Evolutionary conservation across 129 eudicot genomes (phyloP).

Genomic region (Arctium lappa): DNA sequence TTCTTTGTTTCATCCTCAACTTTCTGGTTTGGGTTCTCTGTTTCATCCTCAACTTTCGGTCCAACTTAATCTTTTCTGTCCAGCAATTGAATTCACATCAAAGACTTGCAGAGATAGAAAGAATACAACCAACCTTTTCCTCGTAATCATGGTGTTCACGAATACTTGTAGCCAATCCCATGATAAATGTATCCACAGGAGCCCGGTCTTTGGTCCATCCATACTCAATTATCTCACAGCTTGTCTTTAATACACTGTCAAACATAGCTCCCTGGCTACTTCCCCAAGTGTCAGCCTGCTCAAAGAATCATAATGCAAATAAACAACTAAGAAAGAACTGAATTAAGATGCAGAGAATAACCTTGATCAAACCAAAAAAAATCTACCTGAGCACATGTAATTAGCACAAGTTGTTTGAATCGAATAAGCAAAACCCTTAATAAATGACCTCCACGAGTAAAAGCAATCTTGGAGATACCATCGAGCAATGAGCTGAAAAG

Average conservation of each 20-base stretch:
- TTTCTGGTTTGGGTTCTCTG: not conserved
- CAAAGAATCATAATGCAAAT: constrained; percentile 15
- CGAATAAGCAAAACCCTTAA: constrained; percentile 83
- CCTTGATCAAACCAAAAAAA: not conserved
- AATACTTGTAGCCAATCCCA: constrained; percentile 82
- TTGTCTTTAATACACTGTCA: constrained; percentile 67
- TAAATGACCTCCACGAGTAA: constrained; percentile 82
- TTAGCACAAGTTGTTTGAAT: constrained; percentile 83
- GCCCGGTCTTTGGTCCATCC: constrained; percentile 95
- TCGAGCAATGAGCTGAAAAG: constrained; percentile 79
- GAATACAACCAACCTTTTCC: constrained; percentile 74
- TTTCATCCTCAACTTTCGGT: not conserved
- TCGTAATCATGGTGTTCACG: constrained; percentile 88
- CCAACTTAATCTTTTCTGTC: not conserved
- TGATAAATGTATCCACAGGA: constrained; percentile 89
- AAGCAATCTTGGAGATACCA: constrained; percentile 89
- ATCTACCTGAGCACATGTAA: constrained; percentile 81
- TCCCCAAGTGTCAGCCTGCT: constrained; percentile 70
- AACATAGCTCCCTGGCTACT: constrained; percentile 84
- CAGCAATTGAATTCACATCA: not conserved
- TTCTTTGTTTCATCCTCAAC: not conserved
- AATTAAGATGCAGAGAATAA: not conserved
- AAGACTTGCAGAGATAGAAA: not conserved
- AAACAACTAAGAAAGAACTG: not conserved
- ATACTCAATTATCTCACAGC: constrained; percentile 87